Evolutionary conservation across 83 land plant genomes (phyloP).

Genomic region (Picea mariana): DNA sequence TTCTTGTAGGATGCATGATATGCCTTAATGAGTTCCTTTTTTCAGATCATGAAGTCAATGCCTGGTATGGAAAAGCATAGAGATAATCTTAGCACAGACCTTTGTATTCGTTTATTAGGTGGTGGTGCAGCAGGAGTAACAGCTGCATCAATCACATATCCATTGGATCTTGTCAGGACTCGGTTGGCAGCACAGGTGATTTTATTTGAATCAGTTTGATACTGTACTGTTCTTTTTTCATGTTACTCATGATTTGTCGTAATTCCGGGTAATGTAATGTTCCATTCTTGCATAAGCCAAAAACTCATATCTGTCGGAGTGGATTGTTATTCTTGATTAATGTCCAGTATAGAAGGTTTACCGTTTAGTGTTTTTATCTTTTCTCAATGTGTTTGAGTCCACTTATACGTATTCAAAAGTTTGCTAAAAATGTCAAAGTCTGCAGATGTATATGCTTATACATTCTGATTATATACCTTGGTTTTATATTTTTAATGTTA

Average conservation of each 20-base stretch:
- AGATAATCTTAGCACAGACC: slow-evolving; percentile 57
- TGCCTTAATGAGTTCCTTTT: neutral
- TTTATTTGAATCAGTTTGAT: neutral
- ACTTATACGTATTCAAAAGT: neutral
- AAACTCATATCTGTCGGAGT: neutral
- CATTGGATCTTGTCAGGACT: slow-evolving; percentile 91
- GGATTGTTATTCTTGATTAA: neutral
- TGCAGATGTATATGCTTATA: neutral
- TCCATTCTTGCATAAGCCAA: neutral
- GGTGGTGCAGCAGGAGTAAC: slow-evolving; percentile 95
- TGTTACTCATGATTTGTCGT: neutral
- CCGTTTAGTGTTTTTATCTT: neutral
- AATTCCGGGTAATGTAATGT: neutral
- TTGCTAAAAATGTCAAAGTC: neutral
- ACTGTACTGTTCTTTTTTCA: neutral
- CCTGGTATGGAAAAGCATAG: slow-evolving; percentile 43
- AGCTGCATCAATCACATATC: slow-evolving; percentile 88
- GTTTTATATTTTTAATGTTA: neutral
- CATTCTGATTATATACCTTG: neutral
- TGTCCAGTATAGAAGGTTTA: neutral
- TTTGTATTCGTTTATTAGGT: slow-evolving; percentile 65
- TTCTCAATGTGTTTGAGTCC: neutral
- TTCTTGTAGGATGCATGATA: neutral
- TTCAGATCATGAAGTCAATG: slow-evolving; percentile 56
- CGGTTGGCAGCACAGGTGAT: slow-evolving; percentile 89